phyloP scores from a whole-genome alignment of 345 rosid species.

The Salix koriyanagi region DNA sequence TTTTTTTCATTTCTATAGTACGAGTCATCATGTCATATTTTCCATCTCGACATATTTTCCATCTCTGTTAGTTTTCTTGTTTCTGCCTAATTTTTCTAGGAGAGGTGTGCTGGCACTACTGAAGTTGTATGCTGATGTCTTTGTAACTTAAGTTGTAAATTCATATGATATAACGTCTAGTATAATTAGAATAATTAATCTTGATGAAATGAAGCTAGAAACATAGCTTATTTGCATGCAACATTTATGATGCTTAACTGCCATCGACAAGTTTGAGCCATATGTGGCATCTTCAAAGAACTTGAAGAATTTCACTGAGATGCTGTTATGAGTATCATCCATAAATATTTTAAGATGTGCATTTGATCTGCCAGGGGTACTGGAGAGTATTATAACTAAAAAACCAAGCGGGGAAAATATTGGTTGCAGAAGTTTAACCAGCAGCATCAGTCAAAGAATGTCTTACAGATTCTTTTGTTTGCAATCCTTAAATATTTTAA shows the following conservation, averaged over 20 bases:
- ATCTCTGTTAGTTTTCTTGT: not conserved
- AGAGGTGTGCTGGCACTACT: not conserved
- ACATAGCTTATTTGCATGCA: not conserved
- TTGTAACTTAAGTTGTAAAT: not conserved
- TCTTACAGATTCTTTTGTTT: not conserved
- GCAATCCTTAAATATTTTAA: not conserved
- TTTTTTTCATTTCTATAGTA: not conserved
- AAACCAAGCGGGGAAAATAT: not conserved
- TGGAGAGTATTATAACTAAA: not conserved
- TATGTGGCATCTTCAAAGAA: not conserved
- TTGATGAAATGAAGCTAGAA: not conserved
- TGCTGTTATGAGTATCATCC: not conserved
- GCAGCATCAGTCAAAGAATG: not conserved
- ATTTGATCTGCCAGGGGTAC: not conserved
- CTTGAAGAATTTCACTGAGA: not conserved
- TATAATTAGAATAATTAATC: not conserved
- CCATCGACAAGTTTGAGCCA: not conserved
- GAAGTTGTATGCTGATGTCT: not conserved
- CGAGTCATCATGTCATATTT: too few species aligned
- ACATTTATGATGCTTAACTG: not conserved
- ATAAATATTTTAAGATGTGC: not conserved
- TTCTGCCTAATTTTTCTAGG: not conserved
- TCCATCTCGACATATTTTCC: too few species aligned
- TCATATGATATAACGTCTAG: not conserved
- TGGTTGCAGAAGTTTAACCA: not conserved